Evolutionary conservation across 306 rosid genomes (phyloP), one percentile per base, ranked within the genome.

Genomic region (Rosa rugosa): DNA sequence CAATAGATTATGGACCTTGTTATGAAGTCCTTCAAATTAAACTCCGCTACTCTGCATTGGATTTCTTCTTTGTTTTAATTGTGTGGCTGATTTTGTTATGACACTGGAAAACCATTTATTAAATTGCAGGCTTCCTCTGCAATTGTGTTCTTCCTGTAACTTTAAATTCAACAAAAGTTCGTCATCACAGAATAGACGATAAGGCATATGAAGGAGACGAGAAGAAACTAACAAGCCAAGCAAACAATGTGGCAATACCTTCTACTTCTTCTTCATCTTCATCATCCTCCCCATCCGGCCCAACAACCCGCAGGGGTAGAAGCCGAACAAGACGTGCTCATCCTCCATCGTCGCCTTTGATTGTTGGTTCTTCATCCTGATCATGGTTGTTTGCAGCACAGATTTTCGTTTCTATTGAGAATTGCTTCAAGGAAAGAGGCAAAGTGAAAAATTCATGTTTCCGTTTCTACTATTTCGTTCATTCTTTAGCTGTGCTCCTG

Each of bases 81-180:
- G 63, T 56, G 31, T 9, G 8, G 63, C 63, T 20, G 25, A 8
- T 56, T 11, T 9, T 56, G 63, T 56, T 22, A 56, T 56, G n/a
- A 56, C 11, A 8, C 63, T 56, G 63, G 34, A 9, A 56, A 56
- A n/a, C 27, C 31, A 44, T 46, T 75, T 41, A 23, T 12, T 75
- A 4, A 23, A 16, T 49, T 86, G 89, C 87, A 94, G 98, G 97
- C 25, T 89, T 91, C 81, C 31, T 94, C 56, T 94, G 97, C 88
- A 94, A 90, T 77, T 94, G 98, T 85, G 97, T 94, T 73, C 86
- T 94, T 70, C 98, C 98, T 8, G 97, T 84, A 83, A 82, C 92
- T 11, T 54, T 94, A 74, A 90, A 87, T 66, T 88, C 93, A 17
- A 90, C 94, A 0, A 94, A 84, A 91, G 92, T 94, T 45, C 76